Base-by-base conservation (phyloP, 1,284 basidiomycete species). In the Papiliotrema nemorosa region DNA sequence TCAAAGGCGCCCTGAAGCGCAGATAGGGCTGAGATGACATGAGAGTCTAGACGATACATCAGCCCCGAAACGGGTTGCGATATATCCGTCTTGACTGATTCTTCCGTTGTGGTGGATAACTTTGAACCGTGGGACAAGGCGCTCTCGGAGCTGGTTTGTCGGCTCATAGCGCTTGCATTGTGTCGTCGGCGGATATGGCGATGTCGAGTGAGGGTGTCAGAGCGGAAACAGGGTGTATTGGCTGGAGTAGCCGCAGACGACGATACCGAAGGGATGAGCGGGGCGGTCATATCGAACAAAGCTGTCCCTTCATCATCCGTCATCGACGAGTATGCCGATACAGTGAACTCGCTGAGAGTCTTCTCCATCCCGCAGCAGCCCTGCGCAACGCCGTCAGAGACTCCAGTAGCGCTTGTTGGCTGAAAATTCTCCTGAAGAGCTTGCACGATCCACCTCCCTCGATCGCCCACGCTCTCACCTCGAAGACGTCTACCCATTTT, bases 281-380 rank as follows among this genome's bases (percentile, higher is more conserved):
- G 59, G 6, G 54, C 57, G 9, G 57, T 47, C 59, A 62, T 62
- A 44, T 62, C 54, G 53, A 62, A 62, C 3, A 62, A 29, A 1
- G 55, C 57, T 38, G 58, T 59, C 18, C 37, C 47, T 13, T 22
- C 39, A 2, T 37, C 24, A 20, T 20, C 39, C 31, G 25, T 44
- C 35, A 29, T 24, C 22, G 26, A 26, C 34, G 36, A 20, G 24
- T 52, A 52, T 12, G 26, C 45, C 0, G 50, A 47, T 13, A 53
- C 47, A 20, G 52, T 47, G 39, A 53, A 45, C 21, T 44, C 39
- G 46, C 49, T 44, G 52, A 54, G 33, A 34, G 25, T 3, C 35
- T 31, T 34, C 35, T 38, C 35, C 37, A 27, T 39, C 14, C 29
- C 14, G 29, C 29, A 7, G 9, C 14, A 14, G 29, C 29, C 29